Conservation (phyloP, 495 filamentous ascomycete species). For the Lasiosphaeria ovina region DNA sequence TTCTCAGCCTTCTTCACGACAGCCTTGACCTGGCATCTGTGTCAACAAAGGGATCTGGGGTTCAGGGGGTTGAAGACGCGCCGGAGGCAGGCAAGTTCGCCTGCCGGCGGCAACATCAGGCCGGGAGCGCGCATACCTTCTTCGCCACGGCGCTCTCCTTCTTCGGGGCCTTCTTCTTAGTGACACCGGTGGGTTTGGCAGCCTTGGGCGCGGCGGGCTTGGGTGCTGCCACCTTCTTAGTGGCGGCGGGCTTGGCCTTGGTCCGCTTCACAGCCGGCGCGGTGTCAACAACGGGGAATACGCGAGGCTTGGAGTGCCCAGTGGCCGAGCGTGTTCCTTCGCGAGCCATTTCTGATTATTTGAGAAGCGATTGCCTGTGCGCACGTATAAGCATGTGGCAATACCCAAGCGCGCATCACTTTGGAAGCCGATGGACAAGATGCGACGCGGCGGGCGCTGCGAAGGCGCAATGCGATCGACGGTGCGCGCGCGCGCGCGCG, state of each 20-base stretch:
- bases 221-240: conserved; percentile 34
- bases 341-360: conserved; percentile 46
- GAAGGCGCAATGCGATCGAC: conserved; percentile 16
- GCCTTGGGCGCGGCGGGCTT: conserved; percentile 41
- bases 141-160: conserved; percentile 46
- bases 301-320: conserved; percentile 54
- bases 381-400: conserved; percentile 13
- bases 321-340: conserved; percentile 56
- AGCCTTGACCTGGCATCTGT: conserved; percentile 42
- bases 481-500: conserved; percentile 1
- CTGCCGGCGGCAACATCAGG: background rate
- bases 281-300: conserved; percentile 51
- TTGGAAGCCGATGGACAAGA: background rate
- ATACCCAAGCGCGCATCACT: background rate
- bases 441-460: conserved; percentile 12
- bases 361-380: conserved; percentile 12
- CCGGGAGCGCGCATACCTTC: conserved; percentile 39
- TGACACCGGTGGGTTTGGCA: conserved; percentile 52
- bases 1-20: conserved; percentile 44
- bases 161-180: conserved; percentile 54
- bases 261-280: conserved; percentile 48
- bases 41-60: conserved; percentile 25
- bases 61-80: background rate
- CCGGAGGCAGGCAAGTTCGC: background rate
- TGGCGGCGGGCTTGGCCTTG: conserved; percentile 34